These are phyloP conservation scores for Colletotrichum australisinense DNA, from an alignment of 2,329 filamentous ascomycete genomes.

Conservation along the genomic window DNA sequence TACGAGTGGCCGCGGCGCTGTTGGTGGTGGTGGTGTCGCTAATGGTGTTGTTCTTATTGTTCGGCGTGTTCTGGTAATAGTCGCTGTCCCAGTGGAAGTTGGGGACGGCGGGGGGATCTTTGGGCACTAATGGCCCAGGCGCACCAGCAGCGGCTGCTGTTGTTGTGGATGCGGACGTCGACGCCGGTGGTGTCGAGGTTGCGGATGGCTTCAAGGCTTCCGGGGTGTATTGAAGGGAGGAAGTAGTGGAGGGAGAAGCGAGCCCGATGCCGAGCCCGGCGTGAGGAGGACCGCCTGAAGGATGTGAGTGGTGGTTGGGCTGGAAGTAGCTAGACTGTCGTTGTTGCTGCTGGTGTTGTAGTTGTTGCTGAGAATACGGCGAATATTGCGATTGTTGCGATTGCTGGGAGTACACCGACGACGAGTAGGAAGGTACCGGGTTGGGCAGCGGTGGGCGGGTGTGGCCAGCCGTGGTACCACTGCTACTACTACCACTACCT, in stretches of 20 bases:
- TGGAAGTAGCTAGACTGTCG: constrained; percentile 12
- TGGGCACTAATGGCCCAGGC: constrained; percentile 27
- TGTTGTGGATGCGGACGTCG: constrained; percentile 5
- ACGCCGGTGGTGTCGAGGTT: neutral
- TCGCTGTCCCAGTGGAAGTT: constrained; percentile 34
- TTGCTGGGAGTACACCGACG: neutral
- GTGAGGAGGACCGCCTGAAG: neutral
- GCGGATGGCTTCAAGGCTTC: neutral
- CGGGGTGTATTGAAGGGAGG: constrained; percentile 12
- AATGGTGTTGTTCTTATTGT: neutral
- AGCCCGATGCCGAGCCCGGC: neutral
- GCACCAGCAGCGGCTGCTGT: neutral
- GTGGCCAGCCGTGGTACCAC: constrained; percentile 34
- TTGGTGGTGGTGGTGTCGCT: neutral
- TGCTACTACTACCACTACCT: constrained; percentile 24
- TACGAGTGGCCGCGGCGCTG: neutral
- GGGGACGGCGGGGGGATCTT: constrained; percentile 26
- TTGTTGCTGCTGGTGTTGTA: constrained; percentile 1
- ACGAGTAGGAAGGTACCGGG: constrained; percentile 7
- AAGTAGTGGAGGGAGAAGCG: constrained; percentile 13
- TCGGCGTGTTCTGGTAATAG: neutral
- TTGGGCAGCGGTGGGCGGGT: constrained; percentile 25
- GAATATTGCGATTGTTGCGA: neutral
- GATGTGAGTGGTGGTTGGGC: constrained; percentile 3
- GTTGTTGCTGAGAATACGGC: neutral